Evolutionary conservation across 331 rosid species (phyloP).

Genomic region (Acacia concinna): DNA sequence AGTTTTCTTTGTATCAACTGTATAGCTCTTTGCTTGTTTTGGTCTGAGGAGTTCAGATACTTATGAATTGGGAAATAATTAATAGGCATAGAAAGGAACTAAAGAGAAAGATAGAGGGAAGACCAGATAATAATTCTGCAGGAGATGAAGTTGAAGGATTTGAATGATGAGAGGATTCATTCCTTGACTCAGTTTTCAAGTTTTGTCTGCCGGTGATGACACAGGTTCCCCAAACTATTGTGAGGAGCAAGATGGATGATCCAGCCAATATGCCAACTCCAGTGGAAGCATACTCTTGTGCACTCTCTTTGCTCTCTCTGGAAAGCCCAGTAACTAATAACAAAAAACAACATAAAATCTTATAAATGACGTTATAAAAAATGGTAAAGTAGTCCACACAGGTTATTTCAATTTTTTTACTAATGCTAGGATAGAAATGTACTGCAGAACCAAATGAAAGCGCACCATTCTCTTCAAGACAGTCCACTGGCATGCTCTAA

Average conservation of each 20-base stretch:
- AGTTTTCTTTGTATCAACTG: background rate
- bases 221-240: constrained; percentile 67
- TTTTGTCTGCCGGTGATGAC: constrained; percentile 51
- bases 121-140: constrained; percentile 46
- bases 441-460: background rate
- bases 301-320: constrained; percentile 47
- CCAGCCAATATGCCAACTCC: constrained; percentile 75
- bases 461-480: background rate
- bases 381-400: background rate
- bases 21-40: background rate
- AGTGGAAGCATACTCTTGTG: constrained; percentile 60
- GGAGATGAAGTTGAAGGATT: constrained; percentile 29
- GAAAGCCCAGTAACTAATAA: constrained; percentile 61
- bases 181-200: constrained; percentile 27
- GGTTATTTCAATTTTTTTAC: background rate
- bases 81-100: background rate
- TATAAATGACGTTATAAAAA: background rate
- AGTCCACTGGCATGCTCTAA: background rate
- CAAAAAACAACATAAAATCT: background rate
- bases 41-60: background rate
- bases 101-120: constrained; percentile 11
- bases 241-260: constrained; percentile 60
- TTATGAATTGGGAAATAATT: background rate
- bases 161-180: background rate
- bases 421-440: background rate